These are phyloP conservation scores for Phytophthora parvispora DNA, from an alignment of 352 stramenopile genomes.

Conservation along the genomic window DNA sequence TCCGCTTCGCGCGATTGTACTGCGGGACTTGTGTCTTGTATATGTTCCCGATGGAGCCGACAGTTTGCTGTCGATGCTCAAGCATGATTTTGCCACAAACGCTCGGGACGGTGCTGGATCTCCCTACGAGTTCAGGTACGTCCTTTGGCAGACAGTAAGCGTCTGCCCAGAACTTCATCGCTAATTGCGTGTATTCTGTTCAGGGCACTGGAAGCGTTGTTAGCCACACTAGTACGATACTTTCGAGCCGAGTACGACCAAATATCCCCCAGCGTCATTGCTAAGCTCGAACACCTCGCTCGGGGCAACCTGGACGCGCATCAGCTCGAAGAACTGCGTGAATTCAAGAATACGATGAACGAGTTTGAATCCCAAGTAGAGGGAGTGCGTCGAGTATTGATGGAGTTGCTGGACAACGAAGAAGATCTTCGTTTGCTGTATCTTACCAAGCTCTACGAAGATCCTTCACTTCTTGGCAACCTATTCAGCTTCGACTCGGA, in stretches of 20 bases:
- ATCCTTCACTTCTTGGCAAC: conserved; percentile 42
- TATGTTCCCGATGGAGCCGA: conserved; percentile 48
- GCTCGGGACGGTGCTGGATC: conserved; percentile 36
- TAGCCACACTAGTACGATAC: conserved; percentile 47
- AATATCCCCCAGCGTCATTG: conserved; percentile 27
- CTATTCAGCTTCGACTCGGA: conserved; percentile 61
- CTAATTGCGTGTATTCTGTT: neutral
- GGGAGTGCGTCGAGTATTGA: conserved; percentile 48
- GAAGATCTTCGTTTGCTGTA: conserved; percentile 53
- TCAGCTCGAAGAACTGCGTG: conserved; percentile 50
- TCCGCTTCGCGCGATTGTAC: conserved; percentile 56
- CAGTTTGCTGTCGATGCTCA: conserved; percentile 37
- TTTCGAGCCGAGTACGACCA: conserved; percentile 45
- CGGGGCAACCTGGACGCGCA: conserved; percentile 28
- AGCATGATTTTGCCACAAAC: conserved; percentile 41
- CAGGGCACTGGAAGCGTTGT: conserved; percentile 45
- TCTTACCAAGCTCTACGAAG: conserved; percentile 55
- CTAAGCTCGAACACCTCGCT: conserved; percentile 46
- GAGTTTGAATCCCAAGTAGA: conserved; percentile 61
- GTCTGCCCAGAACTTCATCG: too few species aligned
- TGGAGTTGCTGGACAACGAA: conserved; percentile 60
- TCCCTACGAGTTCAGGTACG: conserved; percentile 48
- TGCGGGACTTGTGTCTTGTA: conserved; percentile 50
- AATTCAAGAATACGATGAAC: conserved; percentile 61
- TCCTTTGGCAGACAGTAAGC: too few species aligned